Evolutionary conservation across 768 basidiomycete species (phyloP).

Genomic region (Naganishia kalamii): DNA sequence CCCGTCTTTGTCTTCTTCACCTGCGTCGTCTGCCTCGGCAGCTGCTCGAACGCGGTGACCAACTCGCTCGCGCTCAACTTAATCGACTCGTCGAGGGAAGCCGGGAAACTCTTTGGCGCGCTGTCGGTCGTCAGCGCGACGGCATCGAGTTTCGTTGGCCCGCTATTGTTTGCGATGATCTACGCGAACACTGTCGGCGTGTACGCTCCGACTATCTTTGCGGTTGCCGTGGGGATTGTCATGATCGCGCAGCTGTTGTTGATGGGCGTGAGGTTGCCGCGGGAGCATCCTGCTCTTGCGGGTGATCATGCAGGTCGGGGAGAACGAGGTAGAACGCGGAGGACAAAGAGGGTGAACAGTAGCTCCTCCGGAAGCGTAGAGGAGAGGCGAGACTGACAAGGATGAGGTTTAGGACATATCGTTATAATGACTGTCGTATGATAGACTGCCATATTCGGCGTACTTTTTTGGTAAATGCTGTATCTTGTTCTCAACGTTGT

Average conservation of each 20-base stretch:
- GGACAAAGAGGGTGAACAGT: slow-evolving; percentile 34
- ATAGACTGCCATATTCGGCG: no score
- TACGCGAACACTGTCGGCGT: slow-evolving; percentile 65
- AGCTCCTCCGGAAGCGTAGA: neutral
- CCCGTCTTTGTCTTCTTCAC: slow-evolving; percentile 54
- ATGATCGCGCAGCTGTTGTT: slow-evolving; percentile 27
- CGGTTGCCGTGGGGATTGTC: slow-evolving; percentile 50
- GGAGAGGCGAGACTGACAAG: no score
- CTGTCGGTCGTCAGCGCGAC: slow-evolving; percentile 67
- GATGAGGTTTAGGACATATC: neutral
- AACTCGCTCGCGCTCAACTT: slow-evolving; percentile 65
- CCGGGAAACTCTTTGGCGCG: slow-evolving; percentile 72
- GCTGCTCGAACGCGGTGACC: slow-evolving; percentile 61
- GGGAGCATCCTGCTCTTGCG: neutral
- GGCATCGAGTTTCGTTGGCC: slow-evolving; percentile 61
- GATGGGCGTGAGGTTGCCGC: slow-evolving; percentile 26
- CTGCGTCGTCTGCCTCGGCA: slow-evolving; percentile 56
- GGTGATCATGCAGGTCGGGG: slow-evolving; percentile 10
- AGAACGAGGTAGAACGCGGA: slow-evolving; percentile 36
- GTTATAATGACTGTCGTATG: neutral
- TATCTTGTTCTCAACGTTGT: neutral
- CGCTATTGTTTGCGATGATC: slow-evolving; percentile 64
- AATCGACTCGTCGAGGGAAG: slow-evolving; percentile 53
- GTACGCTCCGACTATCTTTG: slow-evolving; percentile 66
- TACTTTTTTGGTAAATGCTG: neutral